Conservation (phyloP, 306 rosid genomes). For the Prunus mira region DNA sequence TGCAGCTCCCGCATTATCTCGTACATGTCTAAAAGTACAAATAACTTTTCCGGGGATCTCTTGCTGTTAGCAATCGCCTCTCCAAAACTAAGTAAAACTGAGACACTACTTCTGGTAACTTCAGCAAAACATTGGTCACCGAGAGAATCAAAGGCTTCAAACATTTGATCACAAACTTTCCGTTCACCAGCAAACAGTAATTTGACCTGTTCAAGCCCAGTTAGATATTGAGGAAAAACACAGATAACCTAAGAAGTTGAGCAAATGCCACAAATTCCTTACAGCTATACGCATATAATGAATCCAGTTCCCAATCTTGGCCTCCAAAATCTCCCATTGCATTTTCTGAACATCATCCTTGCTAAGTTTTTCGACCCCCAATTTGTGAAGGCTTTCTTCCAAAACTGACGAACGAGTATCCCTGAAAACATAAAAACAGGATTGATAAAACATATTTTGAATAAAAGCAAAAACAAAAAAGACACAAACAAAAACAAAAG, state of each 20-base stretch:
- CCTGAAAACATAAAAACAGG: conserved; percentile 40
- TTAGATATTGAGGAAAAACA: conserved; percentile 10
- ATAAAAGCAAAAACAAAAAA: background rate
- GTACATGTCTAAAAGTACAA: conserved; percentile 95
- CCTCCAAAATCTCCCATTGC: conserved; percentile 98
- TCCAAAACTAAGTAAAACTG: conserved; percentile 86
- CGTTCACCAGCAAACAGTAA: conserved; percentile 94
- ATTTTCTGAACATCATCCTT: conserved; percentile 95
- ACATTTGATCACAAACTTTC: conserved; percentile 83
- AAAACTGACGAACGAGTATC: conserved; percentile 78
- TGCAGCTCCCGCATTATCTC: conserved; percentile 98
- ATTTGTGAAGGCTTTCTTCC: conserved; percentile 87
- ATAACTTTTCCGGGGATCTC: conserved; percentile 94
- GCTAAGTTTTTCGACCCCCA: conserved; percentile 96
- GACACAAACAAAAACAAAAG: background rate
- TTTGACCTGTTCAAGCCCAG: conserved; percentile 65
- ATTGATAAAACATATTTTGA: background rate
- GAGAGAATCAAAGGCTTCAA: conserved; percentile 82
- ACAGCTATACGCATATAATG: conserved; percentile 99
- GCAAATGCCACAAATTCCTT: conserved; percentile 31
- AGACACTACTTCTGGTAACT: conserved; percentile 86
- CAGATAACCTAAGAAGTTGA: background rate
- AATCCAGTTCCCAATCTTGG: conserved; percentile 98
- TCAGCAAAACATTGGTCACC: conserved; percentile 90
- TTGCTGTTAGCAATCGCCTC: conserved; percentile 97